Base-by-base conservation (phyloP, 2,329 filamentous ascomycete species). In the Lasiodiplodia sp. region DNA sequence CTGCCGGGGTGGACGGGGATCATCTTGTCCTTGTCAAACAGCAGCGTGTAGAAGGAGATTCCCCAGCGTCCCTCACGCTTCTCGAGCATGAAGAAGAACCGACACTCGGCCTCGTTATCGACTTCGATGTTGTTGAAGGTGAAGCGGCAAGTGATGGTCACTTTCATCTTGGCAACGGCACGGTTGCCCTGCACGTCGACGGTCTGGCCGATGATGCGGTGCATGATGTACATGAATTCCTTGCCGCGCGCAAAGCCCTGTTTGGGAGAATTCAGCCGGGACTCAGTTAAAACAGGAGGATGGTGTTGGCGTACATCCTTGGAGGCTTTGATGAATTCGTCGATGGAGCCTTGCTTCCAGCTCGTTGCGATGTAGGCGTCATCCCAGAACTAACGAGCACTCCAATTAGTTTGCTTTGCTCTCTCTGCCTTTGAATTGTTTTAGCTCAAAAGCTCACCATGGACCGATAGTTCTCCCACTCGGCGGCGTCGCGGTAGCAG, bases 391-490 rank as follows among this genome's bases (percentile, higher is more conserved):
- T 64, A 16, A 28, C 11, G 12, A 16, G 3, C 14, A n/a, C 7
- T 3, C 34, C 12, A 18, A 18, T 38, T 6, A n/a, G 10, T 38
- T 16, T n/a, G 25, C 23, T 28, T n/a, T 37, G 14, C 52, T 28
- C 4, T 6, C 6, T 18, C 7, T 10, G 2, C 1, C 18, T 1
- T 21, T 21, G 8, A 21, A n/a, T 47, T 16, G 7, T 4, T 47
- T 21, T 21, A 1, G 31, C 2, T 47, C 12, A 28, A 28, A 28
- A 4, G 44, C 51, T 31, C 71, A 86, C 86, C 12, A 86, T 75
- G 1, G 78, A 79, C 70, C 83, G 82, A 71, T 84, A 86, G 78
- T 86, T 86, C 75, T 80, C 79, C 84, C 85, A 86, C 73, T 86
- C 84, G 1, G 84, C 85, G 12, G 83, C 80, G 69, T 86, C 84